Evolutionary conservation across 805 yeast genomes (phyloP).

Genomic region (Myxozyma melibiosi): DNA sequence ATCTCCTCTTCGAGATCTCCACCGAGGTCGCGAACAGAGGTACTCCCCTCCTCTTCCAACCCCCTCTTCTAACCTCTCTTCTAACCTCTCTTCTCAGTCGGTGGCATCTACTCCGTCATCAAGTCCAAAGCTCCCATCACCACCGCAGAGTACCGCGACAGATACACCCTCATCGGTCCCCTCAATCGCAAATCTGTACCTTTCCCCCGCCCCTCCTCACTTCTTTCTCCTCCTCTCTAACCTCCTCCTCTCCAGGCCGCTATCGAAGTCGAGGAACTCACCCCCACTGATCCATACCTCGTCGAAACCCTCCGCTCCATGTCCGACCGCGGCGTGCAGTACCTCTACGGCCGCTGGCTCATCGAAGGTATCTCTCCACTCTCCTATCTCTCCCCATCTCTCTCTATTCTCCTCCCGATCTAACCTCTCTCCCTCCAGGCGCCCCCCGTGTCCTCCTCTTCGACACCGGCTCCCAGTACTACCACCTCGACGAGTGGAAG

Average conservation of each 20-base stretch:
- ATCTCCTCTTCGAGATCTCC: conserved; percentile 87
- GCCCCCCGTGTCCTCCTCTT: conserved; percentile 92
- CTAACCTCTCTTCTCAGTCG: conserved; percentile 52
- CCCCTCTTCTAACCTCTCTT: not conserved
- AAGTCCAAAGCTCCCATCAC: conserved; percentile 97
- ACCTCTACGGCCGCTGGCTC: conserved; percentile 92
- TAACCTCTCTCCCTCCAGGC: conserved; percentile 47
- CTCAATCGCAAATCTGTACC: conserved; percentile 55
- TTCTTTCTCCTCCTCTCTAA: not conserved
- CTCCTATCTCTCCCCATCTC: not conserved
- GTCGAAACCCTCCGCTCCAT: conserved; percentile 71
- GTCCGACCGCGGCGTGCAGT: conserved; percentile 77
- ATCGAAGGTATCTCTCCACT: conserved; percentile 56
- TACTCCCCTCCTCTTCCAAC: not conserved
- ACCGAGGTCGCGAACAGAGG: conserved; percentile 89
- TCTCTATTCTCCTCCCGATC: not conserved
- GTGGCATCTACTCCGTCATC: conserved; percentile 95
- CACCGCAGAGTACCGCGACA: conserved; percentile 84
- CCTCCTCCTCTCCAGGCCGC: conserved; percentile 52
- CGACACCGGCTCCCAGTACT: conserved; percentile 74
- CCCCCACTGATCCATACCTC: conserved; percentile 51
- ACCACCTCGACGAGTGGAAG: conserved; percentile 87
- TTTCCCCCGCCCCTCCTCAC: not conserved
- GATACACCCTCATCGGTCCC: conserved; percentile 88
- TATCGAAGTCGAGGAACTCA: conserved; percentile 75